A percentile compares a stretch with the other conserved stretches of the same genome.
Conservation (phyloP, 495 filamentous ascomycete genomes). For the Xylaria nigripes region DNA sequence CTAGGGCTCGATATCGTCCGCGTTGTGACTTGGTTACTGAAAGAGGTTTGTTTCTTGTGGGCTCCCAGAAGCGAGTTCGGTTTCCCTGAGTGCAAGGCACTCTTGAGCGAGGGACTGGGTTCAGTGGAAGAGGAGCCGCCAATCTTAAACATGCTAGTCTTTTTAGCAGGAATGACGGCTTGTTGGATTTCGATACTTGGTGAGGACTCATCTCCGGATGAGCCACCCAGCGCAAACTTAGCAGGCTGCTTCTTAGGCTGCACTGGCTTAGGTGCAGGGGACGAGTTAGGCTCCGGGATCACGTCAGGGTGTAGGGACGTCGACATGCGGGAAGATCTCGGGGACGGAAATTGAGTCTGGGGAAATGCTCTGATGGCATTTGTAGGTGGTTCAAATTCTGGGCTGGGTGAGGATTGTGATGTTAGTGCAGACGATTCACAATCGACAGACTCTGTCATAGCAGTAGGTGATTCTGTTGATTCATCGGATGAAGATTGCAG, state of each 20-base stretch:
- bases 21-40: constrained; percentile 66
- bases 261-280: constrained; percentile 40
- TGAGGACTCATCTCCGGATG: constrained; percentile 41
- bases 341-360: constrained; percentile 64
- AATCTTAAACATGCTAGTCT: constrained; percentile 70
- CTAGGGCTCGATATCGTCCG: constrained; percentile 53
- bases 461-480: constrained; percentile 25
- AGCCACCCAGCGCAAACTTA: constrained; percentile 49
- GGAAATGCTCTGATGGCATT: constrained; percentile 85
- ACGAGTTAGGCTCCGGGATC: constrained; percentile 38
- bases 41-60: constrained; percentile 74
- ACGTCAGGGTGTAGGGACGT: constrained; percentile 20
- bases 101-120: constrained; percentile 71
- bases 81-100: constrained; percentile 47
- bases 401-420: background rate
- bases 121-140: constrained; percentile 70
- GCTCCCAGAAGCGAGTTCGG: constrained; percentile 36
- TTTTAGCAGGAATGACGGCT: constrained; percentile 40
- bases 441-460: constrained; percentile 1
- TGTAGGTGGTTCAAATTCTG: constrained; percentile 30
- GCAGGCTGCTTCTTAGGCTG: constrained; percentile 42
- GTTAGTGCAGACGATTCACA: background rate
- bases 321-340: constrained; percentile 24
- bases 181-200: constrained; percentile 43
- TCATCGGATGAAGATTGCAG: constrained; percentile 18